A percentile compares a stretch with the other conserved stretches of the same genome.
These are phyloP conservation scores for Venturia aucupariae DNA, from an alignment of 2,329 filamentous ascomycete genomes.

Conservation along the genomic window DNA sequence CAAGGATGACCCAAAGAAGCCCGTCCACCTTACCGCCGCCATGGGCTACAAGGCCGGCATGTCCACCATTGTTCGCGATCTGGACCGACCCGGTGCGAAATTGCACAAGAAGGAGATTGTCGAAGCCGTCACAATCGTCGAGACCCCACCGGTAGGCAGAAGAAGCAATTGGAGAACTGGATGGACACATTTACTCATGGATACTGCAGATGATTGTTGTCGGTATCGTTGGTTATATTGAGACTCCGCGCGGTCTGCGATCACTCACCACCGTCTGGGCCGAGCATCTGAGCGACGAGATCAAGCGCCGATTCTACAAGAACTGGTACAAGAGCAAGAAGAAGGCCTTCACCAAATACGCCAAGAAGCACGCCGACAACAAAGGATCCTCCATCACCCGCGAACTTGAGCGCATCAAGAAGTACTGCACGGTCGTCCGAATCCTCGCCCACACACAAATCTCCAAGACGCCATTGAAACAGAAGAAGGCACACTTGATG, in stretches of 20 bases:
- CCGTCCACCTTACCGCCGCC: conserved; percentile 92
- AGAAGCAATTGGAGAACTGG: background rate
- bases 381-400: conserved; percentile 83
- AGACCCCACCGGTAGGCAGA: conserved; percentile 45
- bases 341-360: conserved; percentile 99
- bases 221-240: conserved; percentile 99
- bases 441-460: conserved; percentile 99
- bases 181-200: conserved; percentile 59
- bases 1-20: conserved; percentile 99
- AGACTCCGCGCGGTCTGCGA: conserved; percentile 97
- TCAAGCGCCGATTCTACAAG: conserved; percentile 99
- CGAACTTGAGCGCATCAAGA: conserved; percentile 99
- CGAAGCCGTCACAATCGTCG: conserved; percentile 33
- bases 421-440: conserved; percentile 99
- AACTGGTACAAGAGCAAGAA: conserved; percentile 99
- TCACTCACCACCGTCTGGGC: conserved; percentile 99
- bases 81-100: conserved; percentile 98
- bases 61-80: conserved; percentile 98
- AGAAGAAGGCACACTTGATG: conserved; percentile 99
- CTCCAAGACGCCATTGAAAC: conserved; percentile 98
- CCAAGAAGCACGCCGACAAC: conserved; percentile 98
- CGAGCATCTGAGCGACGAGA: conserved; percentile 95
- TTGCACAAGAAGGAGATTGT: conserved; percentile 70
- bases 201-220: conserved; percentile 87
- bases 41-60: conserved; percentile 99